These are phyloP conservation scores for Ceratocystis colombiana DNA, from an alignment of 2,329 filamentous ascomycete species.

Conservation along the genomic window DNA sequence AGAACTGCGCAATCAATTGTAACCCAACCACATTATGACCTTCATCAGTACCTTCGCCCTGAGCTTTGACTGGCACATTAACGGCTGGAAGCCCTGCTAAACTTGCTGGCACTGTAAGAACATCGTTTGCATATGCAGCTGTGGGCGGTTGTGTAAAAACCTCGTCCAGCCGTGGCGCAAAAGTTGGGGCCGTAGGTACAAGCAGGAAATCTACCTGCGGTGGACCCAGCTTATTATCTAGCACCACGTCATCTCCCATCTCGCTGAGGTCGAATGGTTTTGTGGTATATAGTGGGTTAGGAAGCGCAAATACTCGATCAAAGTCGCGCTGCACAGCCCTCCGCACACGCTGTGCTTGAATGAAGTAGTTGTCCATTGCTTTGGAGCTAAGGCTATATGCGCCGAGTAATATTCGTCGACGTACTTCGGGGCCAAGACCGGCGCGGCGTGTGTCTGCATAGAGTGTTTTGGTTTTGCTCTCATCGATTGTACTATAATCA, in stretches of 20 bases:
- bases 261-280: slow-evolving; percentile 49
- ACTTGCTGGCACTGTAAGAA: slow-evolving; percentile 91
- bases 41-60: slow-evolving; percentile 24
- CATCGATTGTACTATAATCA: slow-evolving; percentile 36
- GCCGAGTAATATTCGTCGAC: slow-evolving; percentile 75
- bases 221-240: slow-evolving; percentile 49
- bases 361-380: slow-evolving; percentile 92
- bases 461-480: slow-evolving; percentile 50
- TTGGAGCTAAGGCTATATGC: slow-evolving; percentile 82
- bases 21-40: slow-evolving; percentile 43
- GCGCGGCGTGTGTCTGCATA: slow-evolving; percentile 65
- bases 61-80: slow-evolving; percentile 53
- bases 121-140: slow-evolving; percentile 83
- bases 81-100: slow-evolving; percentile 82
- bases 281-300: slow-evolving; percentile 55
- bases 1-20: slow-evolving; percentile 73
- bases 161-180: slow-evolving; percentile 55
- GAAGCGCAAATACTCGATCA: slow-evolving; percentile 59
- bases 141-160: slow-evolving; percentile 46
- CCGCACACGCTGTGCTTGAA: slow-evolving; percentile 82
- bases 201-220: slow-evolving; percentile 73
- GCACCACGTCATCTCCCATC: slow-evolving; percentile 43
- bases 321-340: slow-evolving; percentile 80
- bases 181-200: slow-evolving; percentile 73
- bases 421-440: slow-evolving; percentile 76